Conservation (phyloP, 192 early-diverging fungal species). For the Umbelopsis sp. region DNA sequence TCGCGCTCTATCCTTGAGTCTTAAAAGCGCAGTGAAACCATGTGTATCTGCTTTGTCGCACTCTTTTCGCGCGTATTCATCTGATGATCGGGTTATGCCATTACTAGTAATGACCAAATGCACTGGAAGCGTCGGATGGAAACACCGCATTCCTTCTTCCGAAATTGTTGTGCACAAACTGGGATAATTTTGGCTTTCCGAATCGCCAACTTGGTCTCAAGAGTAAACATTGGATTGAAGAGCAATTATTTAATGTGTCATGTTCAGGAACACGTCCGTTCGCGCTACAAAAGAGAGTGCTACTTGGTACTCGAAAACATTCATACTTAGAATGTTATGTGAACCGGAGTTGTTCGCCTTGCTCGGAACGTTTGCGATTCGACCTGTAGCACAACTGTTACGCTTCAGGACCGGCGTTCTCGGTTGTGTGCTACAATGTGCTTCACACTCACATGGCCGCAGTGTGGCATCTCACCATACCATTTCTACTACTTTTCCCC, state of each 20-base stretch:
- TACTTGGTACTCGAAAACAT: no score
- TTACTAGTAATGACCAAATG: slow-evolving; percentile 1
- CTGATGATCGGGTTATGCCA: neutral
- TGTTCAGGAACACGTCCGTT: no score
- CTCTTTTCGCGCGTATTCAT: no score
- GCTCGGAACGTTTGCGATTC: neutral
- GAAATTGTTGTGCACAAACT: neutral
- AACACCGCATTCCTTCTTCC: slow-evolving; percentile 17
- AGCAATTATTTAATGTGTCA: no score
- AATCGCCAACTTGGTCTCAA: neutral
- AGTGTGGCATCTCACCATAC: neutral
- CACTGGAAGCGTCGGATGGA: neutral
- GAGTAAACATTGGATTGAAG: no score
- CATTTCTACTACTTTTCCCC: no score
- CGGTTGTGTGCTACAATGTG: slow-evolving; percentile 18
- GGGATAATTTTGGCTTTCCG: slow-evolving; percentile 17
- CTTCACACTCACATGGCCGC: neutral
- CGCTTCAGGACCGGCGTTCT: neutral
- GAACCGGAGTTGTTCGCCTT: neutral
- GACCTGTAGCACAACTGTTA: neutral
- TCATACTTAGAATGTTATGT: no score
- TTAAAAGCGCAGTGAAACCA: no score
- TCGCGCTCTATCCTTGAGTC: no score
- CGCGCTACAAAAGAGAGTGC: no score
- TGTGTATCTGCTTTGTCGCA: no score